Base-by-base conservation (phyloP, 2,329 filamentous ascomycete genomes). In the Nakataea oryzae region DNA sequence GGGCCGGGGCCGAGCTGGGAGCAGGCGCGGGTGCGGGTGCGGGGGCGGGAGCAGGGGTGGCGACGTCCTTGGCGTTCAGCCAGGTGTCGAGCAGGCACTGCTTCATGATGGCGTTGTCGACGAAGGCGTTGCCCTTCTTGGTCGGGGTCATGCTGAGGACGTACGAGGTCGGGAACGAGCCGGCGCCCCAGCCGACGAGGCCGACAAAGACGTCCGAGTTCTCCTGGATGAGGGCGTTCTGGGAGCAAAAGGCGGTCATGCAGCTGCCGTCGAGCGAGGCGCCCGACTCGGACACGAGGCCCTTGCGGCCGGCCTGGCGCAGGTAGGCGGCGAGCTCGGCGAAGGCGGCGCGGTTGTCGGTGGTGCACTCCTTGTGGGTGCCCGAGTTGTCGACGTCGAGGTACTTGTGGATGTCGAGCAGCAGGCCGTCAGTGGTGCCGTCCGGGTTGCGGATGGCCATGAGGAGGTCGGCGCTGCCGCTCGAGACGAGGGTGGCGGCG, bases 401-500 rank as follows among this genome's bases (percentile, higher is more conserved):
- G 68, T 86, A 86, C 70, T 85, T 81, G 72, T 86, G 84, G 13
- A 86, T 74, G 65, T 86, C 84, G 32, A 86, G 75, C 13, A 85
- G 72, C n/a, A 88, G 72, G 60, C 79, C 79, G 61, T 80, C 77
- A 1, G 75, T 83, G n/a, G 73, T 75, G 2, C 82, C 82, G 66
- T 87, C 84, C 0, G 79, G 82, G 68, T 88, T 87, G 58, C 74
- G 82, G 32, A 88, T 77, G 3, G 71, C 76, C 24, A 76, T 69
- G 11, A 88, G 73, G 4, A 79, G 79, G 1, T 77, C 79, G 0
- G 78, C 82, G 14, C 79, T 81, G 3, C 80, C 80, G 54, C 74
- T 77, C 3, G 74, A 74, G 27, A 83, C 73, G 60, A 84, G 77
- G 2, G 74, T 74, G 54, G 73, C 76, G 2, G 59, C 59, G 59